These are phyloP conservation scores for Xylaria bambusicola DNA, from an alignment of 495 filamentous ascomycete species.

Conservation along the genomic window DNA sequence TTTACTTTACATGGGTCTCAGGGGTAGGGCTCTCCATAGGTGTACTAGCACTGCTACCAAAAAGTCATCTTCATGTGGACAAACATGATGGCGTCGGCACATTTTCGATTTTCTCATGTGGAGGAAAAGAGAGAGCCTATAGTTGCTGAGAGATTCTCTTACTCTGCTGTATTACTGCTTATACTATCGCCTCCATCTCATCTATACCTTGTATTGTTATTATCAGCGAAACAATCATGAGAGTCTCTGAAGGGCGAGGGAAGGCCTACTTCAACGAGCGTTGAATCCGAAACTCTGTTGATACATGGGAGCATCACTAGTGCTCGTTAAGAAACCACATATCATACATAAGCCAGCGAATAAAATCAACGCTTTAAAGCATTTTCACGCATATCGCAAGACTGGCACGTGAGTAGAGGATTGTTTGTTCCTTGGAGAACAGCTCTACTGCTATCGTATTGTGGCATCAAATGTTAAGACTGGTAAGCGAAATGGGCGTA, in stretches of 20 bases:
- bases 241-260: too few relatives aligned
- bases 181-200: background rate
- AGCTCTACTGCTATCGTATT: too few relatives aligned
- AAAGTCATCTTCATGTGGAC: constrained; percentile 9
- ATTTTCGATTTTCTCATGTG: too few relatives aligned
- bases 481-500: too few relatives aligned
- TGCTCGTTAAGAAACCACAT: background rate
- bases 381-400: too few relatives aligned
- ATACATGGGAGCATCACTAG: too few relatives aligned
- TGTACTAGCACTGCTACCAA: constrained; percentile 1
- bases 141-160: background rate
- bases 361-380: background rate
- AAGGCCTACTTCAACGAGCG: too few relatives aligned
- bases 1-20: constrained; percentile 1
- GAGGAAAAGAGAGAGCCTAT: background rate
- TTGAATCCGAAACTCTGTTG: background rate
- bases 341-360: background rate
- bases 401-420: too few relatives aligned
- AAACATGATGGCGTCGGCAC: background rate
- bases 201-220: background rate
- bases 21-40: background rate
- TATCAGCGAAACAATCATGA: too few relatives aligned
- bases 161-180: background rate
- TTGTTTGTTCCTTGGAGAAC: too few relatives aligned
- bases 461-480: too few relatives aligned